phyloP scores from a whole-genome alignment of 2,329 filamentous ascomycete genomes.

The Metarhizium brunneum region DNA sequence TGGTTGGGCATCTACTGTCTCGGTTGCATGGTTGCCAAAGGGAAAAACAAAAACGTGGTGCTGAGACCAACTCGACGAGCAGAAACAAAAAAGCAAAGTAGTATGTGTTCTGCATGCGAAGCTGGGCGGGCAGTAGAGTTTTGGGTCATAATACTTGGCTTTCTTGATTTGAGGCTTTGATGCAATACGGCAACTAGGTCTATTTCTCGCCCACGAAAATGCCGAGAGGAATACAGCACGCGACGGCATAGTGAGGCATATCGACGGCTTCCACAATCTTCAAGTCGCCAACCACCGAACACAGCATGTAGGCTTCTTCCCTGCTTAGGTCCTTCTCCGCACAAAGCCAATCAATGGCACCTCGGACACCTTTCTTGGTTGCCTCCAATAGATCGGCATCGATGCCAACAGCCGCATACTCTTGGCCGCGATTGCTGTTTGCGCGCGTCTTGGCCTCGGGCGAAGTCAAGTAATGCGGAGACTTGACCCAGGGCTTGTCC shows the following conservation, averaged over 20 bases:
- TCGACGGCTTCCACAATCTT: conserved; percentile 44
- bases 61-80: not conserved
- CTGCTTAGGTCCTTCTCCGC: conserved; percentile 34
- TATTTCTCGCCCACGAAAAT: conserved; percentile 27
- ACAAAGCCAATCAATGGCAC: conserved; percentile 39
- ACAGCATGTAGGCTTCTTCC: conserved; percentile 42
- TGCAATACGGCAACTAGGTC: not conserved
- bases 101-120: too few species aligned
- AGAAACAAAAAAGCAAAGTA: too few species aligned
- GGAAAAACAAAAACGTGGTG: too few species aligned
- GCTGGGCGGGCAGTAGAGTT: too few species aligned
- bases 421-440: conserved; percentile 17
- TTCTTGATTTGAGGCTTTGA: too few species aligned
- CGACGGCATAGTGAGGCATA: conserved; percentile 43
- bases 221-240: conserved; percentile 37
- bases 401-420: conserved; percentile 38
- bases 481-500: conserved; percentile 33
- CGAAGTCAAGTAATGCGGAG: conserved; percentile 37
- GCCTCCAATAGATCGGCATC: conserved; percentile 37
- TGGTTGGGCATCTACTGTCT: not conserved
- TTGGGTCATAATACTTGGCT: too few species aligned
- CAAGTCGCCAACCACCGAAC: conserved; percentile 38
- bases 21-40: too few species aligned
- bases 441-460: conserved; percentile 8
- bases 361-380: conserved; percentile 35